These are phyloP conservation scores for Crucibulum laeve DNA, from an alignment of 768 basidiomycete species.

Conservation along the genomic window DNA sequence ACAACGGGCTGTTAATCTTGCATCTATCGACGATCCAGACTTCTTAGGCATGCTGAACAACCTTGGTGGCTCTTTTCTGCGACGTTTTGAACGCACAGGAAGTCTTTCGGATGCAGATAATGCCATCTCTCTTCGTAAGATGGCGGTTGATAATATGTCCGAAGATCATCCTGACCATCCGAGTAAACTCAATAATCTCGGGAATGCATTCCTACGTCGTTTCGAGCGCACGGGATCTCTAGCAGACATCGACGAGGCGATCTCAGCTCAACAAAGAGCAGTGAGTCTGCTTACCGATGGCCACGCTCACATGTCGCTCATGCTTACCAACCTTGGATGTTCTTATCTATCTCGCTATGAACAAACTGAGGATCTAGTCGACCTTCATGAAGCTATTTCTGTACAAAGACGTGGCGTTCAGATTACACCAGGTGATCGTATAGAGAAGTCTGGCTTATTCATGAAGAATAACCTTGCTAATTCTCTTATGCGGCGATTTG, in stretches of 20 bases:
- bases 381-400: slow-evolving; percentile 17
- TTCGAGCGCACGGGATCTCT: slow-evolving; percentile 1
- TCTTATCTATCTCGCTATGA: slow-evolving; percentile 14
- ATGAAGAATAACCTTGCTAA: slow-evolving; percentile 17
- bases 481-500: slow-evolving; percentile 16
- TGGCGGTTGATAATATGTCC: neutral
- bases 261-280: slow-evolving; percentile 13
- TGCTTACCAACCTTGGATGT: slow-evolving; percentile 9
- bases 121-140: neutral
- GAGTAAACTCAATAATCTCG: neutral
- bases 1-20: neutral
- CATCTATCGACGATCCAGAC: neutral
- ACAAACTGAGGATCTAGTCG: slow-evolving; percentile 14
- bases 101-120: neutral
- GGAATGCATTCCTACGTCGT: neutral
- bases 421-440: slow-evolving; percentile 3
- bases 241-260: slow-evolving; percentile 16
- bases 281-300: slow-evolving; percentile 14
- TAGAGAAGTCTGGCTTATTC: slow-evolving; percentile 1
- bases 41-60: neutral
- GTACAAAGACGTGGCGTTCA: slow-evolving; percentile 4
- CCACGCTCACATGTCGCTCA: slow-evolving; percentile 1
- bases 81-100: neutral
- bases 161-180: neutral
- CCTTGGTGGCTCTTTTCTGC: neutral